Percentiles rank a stretch among this genome's conserved stretches.
Evolutionary conservation across 2,329 filamentous ascomycete genomes (phyloP).

Genomic region (Xylariaceae sp.): DNA sequence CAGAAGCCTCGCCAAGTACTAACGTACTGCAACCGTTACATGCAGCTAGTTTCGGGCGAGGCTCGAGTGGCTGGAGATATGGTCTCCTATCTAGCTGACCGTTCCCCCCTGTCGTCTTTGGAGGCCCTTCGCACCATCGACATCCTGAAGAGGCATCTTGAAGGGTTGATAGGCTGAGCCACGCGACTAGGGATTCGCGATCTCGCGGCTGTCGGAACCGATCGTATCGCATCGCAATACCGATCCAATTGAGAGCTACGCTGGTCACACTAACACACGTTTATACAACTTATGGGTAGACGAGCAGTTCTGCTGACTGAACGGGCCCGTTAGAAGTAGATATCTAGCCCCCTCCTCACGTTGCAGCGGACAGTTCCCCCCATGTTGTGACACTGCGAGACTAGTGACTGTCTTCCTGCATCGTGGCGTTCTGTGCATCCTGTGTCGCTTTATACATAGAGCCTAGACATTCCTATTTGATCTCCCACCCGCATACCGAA

Average conservation of each 20-base stretch:
- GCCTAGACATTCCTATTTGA: constrained; percentile 17
- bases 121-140: neutral
- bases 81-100: constrained; percentile 7
- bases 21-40: constrained; percentile 16
- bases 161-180: constrained; percentile 6
- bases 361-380: neutral
- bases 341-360: constrained; percentile 1
- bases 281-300: too few species aligned
- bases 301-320: too few species aligned
- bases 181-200: constrained; percentile 2
- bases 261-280: constrained; percentile 3
- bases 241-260: neutral
- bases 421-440: constrained; percentile 17
- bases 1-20: constrained; percentile 21
- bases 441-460: constrained; percentile 1
- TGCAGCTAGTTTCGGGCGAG: constrained; percentile 4
- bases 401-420: constrained; percentile 10
- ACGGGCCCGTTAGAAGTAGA: too few species aligned
- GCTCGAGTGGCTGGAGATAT: constrained; percentile 16
- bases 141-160: constrained; percentile 25
- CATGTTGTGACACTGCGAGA: constrained; percentile 7
- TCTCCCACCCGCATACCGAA: neutral
- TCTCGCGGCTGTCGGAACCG: constrained; percentile 18
- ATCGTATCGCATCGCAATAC: constrained; percentile 12
- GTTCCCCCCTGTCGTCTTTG: constrained; percentile 4